Base-by-base conservation (phyloP, 495 filamentous ascomycete genomes). In the Cryomyces minteri region DNA sequence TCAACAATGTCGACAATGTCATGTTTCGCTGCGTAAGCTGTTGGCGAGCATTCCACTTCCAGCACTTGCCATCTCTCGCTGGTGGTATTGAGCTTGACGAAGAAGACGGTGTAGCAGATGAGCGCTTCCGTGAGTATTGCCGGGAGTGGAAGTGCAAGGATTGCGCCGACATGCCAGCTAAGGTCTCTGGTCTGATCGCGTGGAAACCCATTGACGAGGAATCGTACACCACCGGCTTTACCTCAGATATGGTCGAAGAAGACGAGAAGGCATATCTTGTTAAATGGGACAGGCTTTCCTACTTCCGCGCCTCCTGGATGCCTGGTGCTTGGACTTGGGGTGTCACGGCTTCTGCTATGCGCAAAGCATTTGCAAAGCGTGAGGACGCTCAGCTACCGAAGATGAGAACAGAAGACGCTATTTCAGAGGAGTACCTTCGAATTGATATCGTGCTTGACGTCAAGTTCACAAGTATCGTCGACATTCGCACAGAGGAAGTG, bases 361-460 rank as follows among this genome's bases (percentile, higher is more conserved):
- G 84, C 5, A 72, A 68, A 11, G 71, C 82, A 0, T 99, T 96
- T 51, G 60, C 76, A 34, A 83, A 74, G 52, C 76, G 75, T 9
- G 70, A 82, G 4, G 74, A 77, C 39, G 67, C 64, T 9, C 66
- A 67, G 41, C 56, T 69, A 4, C 78, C 88, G 0, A 79, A 77
- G 51, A 79, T 80, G 73, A 75, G 71, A 0, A 68, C 66, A 0
- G 71, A 85, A 52, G 78, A 90, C 40, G 92, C 92, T 2, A 76
- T 99, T 37, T 80, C 82, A 0, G 82, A 92, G 51, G 78, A 86
- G 30, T 94, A 71, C 58, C 57, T 94, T 1, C 76, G 84, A 6
- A 71, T 92, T 12, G 92, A 99, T 47, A 88, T 95, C 47, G 67
- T 96, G 14, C 77, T 96, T 38, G 73, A 84, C 46, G 82, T 94